phyloP scores from a whole-genome alignment of 2,329 filamentous ascomycete species.

The Intubia oerlemansii region DNA sequence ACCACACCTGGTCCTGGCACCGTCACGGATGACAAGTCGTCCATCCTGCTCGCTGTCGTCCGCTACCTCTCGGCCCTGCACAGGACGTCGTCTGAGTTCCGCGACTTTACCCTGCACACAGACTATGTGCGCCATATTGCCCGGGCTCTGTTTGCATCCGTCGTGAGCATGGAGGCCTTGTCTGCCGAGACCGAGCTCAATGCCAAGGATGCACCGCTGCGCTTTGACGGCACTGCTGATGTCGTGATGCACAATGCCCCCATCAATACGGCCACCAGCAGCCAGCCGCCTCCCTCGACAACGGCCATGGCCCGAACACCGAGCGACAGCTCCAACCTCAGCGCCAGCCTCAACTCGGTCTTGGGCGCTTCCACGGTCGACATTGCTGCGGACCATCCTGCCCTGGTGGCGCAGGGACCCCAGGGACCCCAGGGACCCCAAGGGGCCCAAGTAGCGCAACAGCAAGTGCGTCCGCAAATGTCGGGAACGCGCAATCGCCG shows the following conservation, averaged over 20 bases:
- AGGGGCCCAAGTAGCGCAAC: no score
- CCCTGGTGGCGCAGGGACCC: slow-evolving; percentile 18
- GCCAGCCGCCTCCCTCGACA: slow-evolving; percentile 45
- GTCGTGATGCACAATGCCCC: no score
- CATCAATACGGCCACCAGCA: no score
- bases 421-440: no score
- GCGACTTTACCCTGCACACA: slow-evolving; percentile 61
- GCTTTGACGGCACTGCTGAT: slow-evolving; percentile 70
- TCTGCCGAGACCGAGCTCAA: slow-evolving; percentile 73
- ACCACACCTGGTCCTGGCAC: slow-evolving; percentile 26
- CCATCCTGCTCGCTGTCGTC: slow-evolving; percentile 53
- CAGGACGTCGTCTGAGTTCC: slow-evolving; percentile 51
- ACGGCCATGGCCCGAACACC: slow-evolving; percentile 49
- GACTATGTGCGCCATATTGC: slow-evolving; percentile 67
- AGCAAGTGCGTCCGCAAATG: no score
- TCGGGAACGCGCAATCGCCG: slow-evolving; percentile 40
- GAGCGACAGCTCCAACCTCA: slow-evolving; percentile 15
- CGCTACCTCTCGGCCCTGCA: slow-evolving; percentile 66
- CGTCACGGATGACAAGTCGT: slow-evolving; percentile 27
- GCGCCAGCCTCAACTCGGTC: slow-evolving; percentile 6
- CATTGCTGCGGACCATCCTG: slow-evolving; percentile 1
- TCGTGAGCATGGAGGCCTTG: slow-evolving; percentile 71
- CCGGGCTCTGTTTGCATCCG: slow-evolving; percentile 62
- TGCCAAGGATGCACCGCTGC: slow-evolving; percentile 58
- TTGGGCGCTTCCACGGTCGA: slow-evolving; percentile 2